A percentile compares a stretch with the other conserved stretches of the same genome.
Evolutionary conservation across 164 flowering plant species (phyloP).

Genomic region (Vitis vinifera): ASM3070453v1 NC_081812.1:18588001-18588500

Average conservation of each 20-base stretch:
- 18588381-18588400: conserved; percentile 1
- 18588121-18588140: conserved; percentile 7
- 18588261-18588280: conserved; percentile 1
- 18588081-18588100: neutral
- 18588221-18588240: conserved; percentile 17
- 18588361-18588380: neutral
- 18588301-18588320: conserved; percentile 1
- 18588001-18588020: too few species aligned
- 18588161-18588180: conserved; percentile 4
- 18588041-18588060: too few species aligned
- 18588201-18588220: neutral
- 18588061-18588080: neutral
- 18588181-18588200: conserved; percentile 7
- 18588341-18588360: conserved; percentile 9
- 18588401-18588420: neutral
- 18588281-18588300: neutral
- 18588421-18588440: neutral
- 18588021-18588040: too few species aligned
- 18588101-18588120: conserved; percentile 7
- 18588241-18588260: conserved; percentile 9
- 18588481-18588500: neutral
- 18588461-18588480: conserved; percentile 4
- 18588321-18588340: neutral
- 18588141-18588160: conserved; percentile 4
- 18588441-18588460: neutral